These are phyloP conservation scores for Macadamia tetraphylla DNA, from an alignment of 164 flowering plant genomes.

Conservation along the genomic window DNA sequence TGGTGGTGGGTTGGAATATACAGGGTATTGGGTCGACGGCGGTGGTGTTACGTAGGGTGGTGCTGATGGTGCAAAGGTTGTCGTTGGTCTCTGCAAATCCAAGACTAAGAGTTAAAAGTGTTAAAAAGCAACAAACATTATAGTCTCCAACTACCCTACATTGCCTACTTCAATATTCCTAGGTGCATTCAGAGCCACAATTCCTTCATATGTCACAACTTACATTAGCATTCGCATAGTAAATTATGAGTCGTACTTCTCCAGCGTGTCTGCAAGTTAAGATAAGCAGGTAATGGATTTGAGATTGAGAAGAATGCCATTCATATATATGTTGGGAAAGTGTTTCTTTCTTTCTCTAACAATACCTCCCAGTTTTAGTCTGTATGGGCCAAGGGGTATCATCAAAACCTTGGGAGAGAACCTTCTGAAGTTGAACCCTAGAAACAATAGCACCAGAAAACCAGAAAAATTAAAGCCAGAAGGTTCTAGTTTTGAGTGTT, in stretches of 20 bases:
- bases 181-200: background rate
- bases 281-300: background rate
- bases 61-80: slow-evolving; percentile 44
- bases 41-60: slow-evolving; percentile 39
- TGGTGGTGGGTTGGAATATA: slow-evolving; percentile 36
- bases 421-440: slow-evolving; percentile 77
- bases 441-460: slow-evolving; percentile 8
- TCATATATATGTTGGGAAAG: no score
- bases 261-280: slow-evolving; percentile 59
- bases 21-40: slow-evolving; percentile 19
- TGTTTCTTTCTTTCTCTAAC: no score
- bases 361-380: slow-evolving; percentile 49
- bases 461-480: background rate
- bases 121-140: background rate
- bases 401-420: slow-evolving; percentile 71
- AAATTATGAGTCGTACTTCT: slow-evolving; percentile 72
- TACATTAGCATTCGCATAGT: slow-evolving; percentile 53
- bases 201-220: slow-evolving; percentile 14
- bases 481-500: background rate
- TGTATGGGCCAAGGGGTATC: slow-evolving; percentile 70
- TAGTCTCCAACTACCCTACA: background rate
- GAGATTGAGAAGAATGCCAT: no score
- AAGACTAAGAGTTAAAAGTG: background rate
- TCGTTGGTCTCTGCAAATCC: slow-evolving; percentile 40
- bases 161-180: background rate